Conservation (phyloP, 2,329 filamentous ascomycete species). For the Arthrobotrys conoides region DNA sequence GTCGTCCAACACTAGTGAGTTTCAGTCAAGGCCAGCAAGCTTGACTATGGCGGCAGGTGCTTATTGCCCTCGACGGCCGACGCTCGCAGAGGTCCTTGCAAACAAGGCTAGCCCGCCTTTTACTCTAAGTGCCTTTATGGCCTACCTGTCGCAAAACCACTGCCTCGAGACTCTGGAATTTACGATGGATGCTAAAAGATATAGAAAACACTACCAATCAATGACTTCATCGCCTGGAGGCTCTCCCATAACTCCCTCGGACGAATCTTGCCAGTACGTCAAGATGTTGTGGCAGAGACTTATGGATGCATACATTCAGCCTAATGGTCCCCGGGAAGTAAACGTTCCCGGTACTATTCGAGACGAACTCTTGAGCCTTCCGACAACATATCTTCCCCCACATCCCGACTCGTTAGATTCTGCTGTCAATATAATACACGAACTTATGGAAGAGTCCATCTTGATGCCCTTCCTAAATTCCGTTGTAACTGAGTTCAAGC, state of each 20-base stretch:
- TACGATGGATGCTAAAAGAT: slow-evolving; percentile 91
- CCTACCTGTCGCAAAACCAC: slow-evolving; percentile 95
- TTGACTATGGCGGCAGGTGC: slow-evolving; percentile 66
- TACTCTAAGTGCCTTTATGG: slow-evolving; percentile 93
- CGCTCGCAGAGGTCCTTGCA: slow-evolving; percentile 87
- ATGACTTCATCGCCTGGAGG: slow-evolving; percentile 71
- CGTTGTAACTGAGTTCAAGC: slow-evolving; percentile 68
- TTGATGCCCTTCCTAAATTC: slow-evolving; percentile 89
- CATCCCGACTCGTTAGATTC: slow-evolving; percentile 83
- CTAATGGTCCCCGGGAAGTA: slow-evolving; percentile 86
- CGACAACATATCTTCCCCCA: slow-evolving; percentile 74
- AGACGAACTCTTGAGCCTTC: slow-evolving; percentile 80
- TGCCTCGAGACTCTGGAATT: slow-evolving; percentile 97
- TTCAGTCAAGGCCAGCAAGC: slow-evolving; percentile 60
- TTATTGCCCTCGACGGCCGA: slow-evolving; percentile 76
- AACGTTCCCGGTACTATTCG: slow-evolving; percentile 90
- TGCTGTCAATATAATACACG: slow-evolving; percentile 89
- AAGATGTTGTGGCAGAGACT: slow-evolving; percentile 88
- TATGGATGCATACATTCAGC: slow-evolving; percentile 89
- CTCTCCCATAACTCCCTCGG: slow-evolving; percentile 68
- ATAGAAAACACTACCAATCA: slow-evolving; percentile 77
- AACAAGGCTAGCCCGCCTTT: slow-evolving; percentile 89
- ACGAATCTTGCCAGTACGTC: slow-evolving; percentile 77
- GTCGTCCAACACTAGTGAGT: slow-evolving; percentile 61
- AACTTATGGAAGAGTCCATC: slow-evolving; percentile 97